These are phyloP conservation scores for Sclerotinia sclerotiorum DNA, from an alignment of 2,329 filamentous ascomycete genomes.

Conservation along the genomic window DNA sequence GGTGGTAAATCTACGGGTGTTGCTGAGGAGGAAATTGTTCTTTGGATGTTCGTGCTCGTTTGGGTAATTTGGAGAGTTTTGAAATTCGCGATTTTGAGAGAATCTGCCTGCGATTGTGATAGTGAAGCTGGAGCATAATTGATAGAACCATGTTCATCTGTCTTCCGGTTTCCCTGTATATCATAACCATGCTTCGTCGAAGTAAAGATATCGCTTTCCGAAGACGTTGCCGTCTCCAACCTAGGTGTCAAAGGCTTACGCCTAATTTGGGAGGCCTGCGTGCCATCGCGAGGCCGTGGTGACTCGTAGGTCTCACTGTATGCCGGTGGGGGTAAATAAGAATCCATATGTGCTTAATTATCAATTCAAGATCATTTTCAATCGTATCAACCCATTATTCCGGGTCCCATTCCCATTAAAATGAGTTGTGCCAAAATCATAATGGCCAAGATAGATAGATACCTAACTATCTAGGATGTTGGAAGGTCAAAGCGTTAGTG, in stretches of 20 bases:
- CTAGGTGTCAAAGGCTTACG: constrained; percentile 11
- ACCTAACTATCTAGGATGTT: constrained; percentile 8
- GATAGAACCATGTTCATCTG: neutral
- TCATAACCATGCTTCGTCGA: neutral
- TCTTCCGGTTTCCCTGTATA: neutral
- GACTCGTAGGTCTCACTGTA: constrained; percentile 14
- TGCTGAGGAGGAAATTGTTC: neutral
- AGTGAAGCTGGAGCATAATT: neutral
- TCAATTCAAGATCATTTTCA: neutral
- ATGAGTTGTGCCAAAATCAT: neutral
- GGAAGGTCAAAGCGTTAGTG: neutral
- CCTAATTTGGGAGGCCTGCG: constrained; percentile 5
- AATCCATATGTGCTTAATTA: constrained; percentile 11
- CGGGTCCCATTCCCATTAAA: neutral
- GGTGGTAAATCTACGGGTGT: neutral
- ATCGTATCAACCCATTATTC: neutral
- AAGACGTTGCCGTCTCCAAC: neutral
- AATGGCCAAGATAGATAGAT: neutral
- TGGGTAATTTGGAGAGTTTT: neutral
- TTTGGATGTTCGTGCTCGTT: neutral
- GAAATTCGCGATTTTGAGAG: too few species aligned
- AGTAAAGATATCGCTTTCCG: neutral
- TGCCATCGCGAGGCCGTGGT: neutral
- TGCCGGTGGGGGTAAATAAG: constrained; percentile 13
- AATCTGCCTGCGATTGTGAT: neutral